Evolutionary conservation across 371 early-diverging fungal genomes (phyloP), one percentile per base, ranked within the genome.

Genomic region (Phascolomyces articulosus): DNA sequence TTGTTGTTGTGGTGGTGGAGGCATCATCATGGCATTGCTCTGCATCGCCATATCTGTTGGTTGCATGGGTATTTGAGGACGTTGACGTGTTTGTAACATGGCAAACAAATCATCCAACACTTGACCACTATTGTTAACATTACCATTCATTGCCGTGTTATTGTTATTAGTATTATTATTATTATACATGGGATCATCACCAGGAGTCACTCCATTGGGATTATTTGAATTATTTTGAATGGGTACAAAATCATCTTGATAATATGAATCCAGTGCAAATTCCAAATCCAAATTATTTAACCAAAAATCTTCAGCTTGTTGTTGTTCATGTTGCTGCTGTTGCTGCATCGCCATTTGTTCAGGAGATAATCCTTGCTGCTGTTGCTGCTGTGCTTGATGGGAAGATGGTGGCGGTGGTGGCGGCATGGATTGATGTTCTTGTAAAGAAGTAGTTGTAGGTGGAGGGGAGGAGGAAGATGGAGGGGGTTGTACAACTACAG

Each of bases 181-280:
- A 48, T 21, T 55, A 28, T 40, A 55, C 55, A 55, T 41, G 20
- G 63, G 16, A 44, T 41, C 28, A 27, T 40, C 41, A 41, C 53
- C 41, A 55, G 57, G 57, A 24, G 10, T 29, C 40, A 31, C 29
- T 28, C 54, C 54, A 28, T 7, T 56, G 8, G 8, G 8, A 56
- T 63, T 51, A 44, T 29, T 27, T 7, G 51, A 54, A 55, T 58
- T 61, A 58, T 62, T 51, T 26, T 55, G 38, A 58, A 62, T 49
- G 29, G 40, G 49, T 15, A 68, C 69, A 61, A 79, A 70, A 18
- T 77, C 77, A 20, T 77, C 75, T 38, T 74, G 71, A 60, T 77
- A 71, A 59, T 71, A 67, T 15, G 74, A 70, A 54, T 73, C 74
- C 11, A 73, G 65, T 3, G 70, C 65, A 57, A 70, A 69, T 20